Evolutionary conservation across 2,329 filamentous ascomycete species (phyloP).

Genomic region (Mycosphaerella sp.): DNA sequence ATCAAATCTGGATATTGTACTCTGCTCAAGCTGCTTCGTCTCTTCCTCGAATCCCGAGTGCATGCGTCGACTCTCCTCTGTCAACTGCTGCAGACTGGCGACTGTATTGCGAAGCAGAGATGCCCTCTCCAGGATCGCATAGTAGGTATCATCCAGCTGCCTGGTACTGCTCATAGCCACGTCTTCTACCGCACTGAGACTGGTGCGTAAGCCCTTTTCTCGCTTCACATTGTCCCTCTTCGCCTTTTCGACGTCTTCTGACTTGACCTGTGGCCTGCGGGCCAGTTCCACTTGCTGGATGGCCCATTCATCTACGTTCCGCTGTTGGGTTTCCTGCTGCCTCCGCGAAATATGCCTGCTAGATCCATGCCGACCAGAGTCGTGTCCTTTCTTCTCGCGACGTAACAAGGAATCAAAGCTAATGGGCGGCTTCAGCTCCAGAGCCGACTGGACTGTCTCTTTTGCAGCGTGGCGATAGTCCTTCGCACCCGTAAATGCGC

Average conservation of each 20-base stretch:
- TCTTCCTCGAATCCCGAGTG: slow-evolving; percentile 50
- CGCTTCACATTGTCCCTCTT: slow-evolving; percentile 36
- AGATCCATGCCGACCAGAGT: slow-evolving; percentile 23
- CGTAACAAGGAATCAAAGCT: slow-evolving; percentile 40
- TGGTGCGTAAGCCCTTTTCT: slow-evolving; percentile 36
- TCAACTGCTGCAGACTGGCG: slow-evolving; percentile 59
- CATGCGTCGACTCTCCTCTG: slow-evolving; percentile 48
- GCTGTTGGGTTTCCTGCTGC: slow-evolving; percentile 11
- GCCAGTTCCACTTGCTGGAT: slow-evolving; percentile 19
- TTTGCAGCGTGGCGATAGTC: slow-evolving; percentile 30
- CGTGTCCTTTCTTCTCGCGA: slow-evolving; percentile 28
- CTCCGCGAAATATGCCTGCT: slow-evolving; percentile 10
- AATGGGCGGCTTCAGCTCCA: slow-evolving; percentile 40
- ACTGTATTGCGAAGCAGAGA: slow-evolving; percentile 59
- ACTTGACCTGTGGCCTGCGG: slow-evolving; percentile 28
- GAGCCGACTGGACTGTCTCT: slow-evolving; percentile 41
- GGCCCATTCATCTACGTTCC: slow-evolving; percentile 14
- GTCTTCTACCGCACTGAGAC: slow-evolving; percentile 44
- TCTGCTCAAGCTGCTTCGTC: slow-evolving; percentile 52
- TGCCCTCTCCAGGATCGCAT: slow-evolving; percentile 63
- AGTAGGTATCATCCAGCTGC: slow-evolving; percentile 67
- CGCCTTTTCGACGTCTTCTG: slow-evolving; percentile 37
- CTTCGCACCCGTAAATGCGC: slow-evolving; percentile 19
- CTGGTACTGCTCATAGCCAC: slow-evolving; percentile 56
- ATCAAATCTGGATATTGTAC: slow-evolving; percentile 56